Evolutionary conservation across 169 alveolate species (phyloP), one percentile per base, ranked within the genome.

Genomic region (Prorocentrum cordatum): DNA sequence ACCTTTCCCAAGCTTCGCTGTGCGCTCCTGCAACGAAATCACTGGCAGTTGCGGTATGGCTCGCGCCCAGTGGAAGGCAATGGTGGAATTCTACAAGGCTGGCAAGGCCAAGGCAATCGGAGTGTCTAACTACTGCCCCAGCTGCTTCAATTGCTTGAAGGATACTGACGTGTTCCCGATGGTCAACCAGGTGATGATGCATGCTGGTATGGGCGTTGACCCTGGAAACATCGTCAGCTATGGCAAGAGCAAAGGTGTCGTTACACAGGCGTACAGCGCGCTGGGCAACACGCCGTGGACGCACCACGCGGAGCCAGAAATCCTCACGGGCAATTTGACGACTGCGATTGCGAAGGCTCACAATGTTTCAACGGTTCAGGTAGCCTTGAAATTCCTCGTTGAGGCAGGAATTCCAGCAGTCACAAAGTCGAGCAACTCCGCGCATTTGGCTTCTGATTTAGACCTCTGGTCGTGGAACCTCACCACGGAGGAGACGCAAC

Each of bases 31-130:
- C 86, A 75, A 75, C 61, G 58, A 31, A 71, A 54, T 71, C 73
- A 54, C 86, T 0, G 86, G 86, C 12, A 72, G 86, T 29, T 75
- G 86, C n/a, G 73, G 58, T 27, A 75, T 75, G 86, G 86, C 58
- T n/a, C 64, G 86, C 16, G 86, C 86, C 16, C 86, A 75, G 86
- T 75, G 86, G 86, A 75, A 75, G 86, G 86, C 86, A 33, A 54
- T 75, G 86, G 64, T 38, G 14, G 86, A 75, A 61, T 75, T 75
- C 31, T 75, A 75, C 72, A n/a, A n/a, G 50, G 72, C 32, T 7
- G 86, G 86, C 38, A 75, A 75, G 31, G 86, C 86, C 39, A 71
- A 72, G 1, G 86, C 86, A 24, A 75, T 75, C 18, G 86, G 86
- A 10, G 86, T 75, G 42, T 75, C 86, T 20, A 75, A 75, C 72